phyloP scores from a whole-genome alignment of 2,329 filamentous ascomycete genomes.

The Fusarium keratoplasticum region DNA sequence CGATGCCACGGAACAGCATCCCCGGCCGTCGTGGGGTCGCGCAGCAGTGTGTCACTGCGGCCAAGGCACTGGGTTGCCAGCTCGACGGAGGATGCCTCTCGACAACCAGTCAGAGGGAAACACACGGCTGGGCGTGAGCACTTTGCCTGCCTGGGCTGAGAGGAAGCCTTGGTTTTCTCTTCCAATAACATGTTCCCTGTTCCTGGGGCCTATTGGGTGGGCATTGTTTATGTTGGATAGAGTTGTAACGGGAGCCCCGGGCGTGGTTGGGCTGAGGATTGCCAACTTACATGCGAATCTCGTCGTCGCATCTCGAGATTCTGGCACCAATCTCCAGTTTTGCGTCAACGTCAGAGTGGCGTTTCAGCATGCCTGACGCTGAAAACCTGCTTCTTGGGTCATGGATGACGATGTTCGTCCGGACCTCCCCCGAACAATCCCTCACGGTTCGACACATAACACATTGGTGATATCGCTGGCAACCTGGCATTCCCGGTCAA shows the following conservation, averaged over 20 bases:
- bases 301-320: background rate
- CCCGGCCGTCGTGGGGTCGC: conserved; percentile 22
- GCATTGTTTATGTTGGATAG: background rate
- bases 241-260: background rate
- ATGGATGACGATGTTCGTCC: conserved; percentile 1
- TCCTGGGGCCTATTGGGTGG: conserved; percentile 17
- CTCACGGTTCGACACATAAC: conserved; percentile 22
- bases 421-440: conserved; percentile 15
- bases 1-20: conserved; percentile 25
- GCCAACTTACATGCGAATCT: conserved; percentile 2
- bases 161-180: conserved; percentile 7
- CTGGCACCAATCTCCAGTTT: conserved; percentile 10
- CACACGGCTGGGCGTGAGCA: conserved; percentile 39
- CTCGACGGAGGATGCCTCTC: background rate
- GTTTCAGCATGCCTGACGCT: conserved; percentile 9
- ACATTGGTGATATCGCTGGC: conserved; percentile 31
- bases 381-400: conserved; percentile 19
- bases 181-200: conserved; percentile 24
- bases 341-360: conserved; percentile 16
- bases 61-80: conserved; percentile 22
- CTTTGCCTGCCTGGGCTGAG: conserved; percentile 21
- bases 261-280: conserved; percentile 7
- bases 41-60: conserved; percentile 39
- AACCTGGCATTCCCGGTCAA: conserved; percentile 32
- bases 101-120: conserved; percentile 38